Evolutionary conservation across 345 rosid genomes (phyloP).

Genomic region (Arabidopsis suecica): DNA sequence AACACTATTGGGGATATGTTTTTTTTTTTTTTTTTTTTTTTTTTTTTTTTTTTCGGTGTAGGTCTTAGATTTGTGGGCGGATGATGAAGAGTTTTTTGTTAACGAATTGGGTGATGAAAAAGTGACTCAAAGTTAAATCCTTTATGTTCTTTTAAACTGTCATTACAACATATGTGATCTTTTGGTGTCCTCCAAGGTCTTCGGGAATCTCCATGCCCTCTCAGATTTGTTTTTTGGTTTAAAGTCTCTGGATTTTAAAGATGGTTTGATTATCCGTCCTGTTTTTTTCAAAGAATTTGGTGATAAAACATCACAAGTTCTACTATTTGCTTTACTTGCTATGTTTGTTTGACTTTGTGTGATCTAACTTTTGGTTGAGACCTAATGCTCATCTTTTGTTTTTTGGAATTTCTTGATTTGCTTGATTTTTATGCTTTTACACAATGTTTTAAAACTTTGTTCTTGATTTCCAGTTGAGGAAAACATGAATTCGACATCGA

Average conservation of each 20-base stretch:
- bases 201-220: constrained; percentile 18
- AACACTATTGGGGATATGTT: constrained; percentile 14
- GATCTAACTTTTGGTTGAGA: constrained; percentile 24
- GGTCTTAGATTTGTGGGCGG: constrained; percentile 13
- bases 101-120: not conserved
- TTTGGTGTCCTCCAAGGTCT: constrained; percentile 30
- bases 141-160: constrained; percentile 20
- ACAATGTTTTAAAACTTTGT: constrained; percentile 19
- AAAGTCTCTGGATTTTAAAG: not conserved
- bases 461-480: constrained; percentile 27
- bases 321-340: constrained; percentile 18
- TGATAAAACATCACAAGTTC: not conserved
- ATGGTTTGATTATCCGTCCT: not conserved
- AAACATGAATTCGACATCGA: constrained; percentile 73
- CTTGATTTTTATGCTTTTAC: constrained; percentile 7
- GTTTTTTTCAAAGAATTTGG: constrained; percentile 9
- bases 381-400: constrained; percentile 5
- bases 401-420: not conserved
- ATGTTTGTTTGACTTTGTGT: constrained; percentile 11
- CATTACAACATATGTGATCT: constrained; percentile 21
- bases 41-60: not conserved
- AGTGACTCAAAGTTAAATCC: constrained; percentile 17
- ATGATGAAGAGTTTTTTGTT: not conserved
- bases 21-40: not conserved
- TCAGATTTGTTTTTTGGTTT: not conserved